Base-by-base conservation (phyloP, 441 rosid genomes). In the Rhodomyrtus psidioides region DNA sequence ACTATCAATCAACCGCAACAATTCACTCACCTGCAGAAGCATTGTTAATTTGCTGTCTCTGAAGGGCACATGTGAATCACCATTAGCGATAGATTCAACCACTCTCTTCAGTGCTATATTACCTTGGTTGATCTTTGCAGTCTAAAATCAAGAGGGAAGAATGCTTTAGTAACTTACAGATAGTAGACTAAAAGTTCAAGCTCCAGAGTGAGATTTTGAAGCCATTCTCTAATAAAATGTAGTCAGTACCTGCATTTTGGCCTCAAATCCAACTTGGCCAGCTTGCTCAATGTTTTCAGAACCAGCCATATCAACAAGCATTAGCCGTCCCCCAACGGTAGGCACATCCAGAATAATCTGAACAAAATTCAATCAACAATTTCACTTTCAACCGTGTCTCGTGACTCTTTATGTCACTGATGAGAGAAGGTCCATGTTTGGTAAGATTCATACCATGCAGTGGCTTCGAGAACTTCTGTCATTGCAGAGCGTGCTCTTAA, bases 221-320 rank as follows among this genome's bases (percentile, higher is more conserved):
- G 79, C 49, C 79, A 34, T 65, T 65, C 79, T 4, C 79, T 28
- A 21, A 46, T 44, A 53, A 83, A 70, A 46, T 49, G 27, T 14
- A 58, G 21, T 44, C 86, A 79, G 57, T 88, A 95, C 99, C 95
- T 97, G 99, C 98, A 97, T 94, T 91, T 97, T 97, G 34, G 99
- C 98, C 90, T 97, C 99, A 90, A 93, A 93, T 83, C 96, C 97
- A 59, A 84, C 91, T 88, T 97, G 99, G 6, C 99, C 99, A 17
- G 99, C 99, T 91, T 94, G 98, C 86, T 97, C 99, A 53, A 97
- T 96, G 87, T 97, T 97, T 84, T 97, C 99, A 28, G 99, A 97
- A 85, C 99, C 99, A 65, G 99, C 99, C 99, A 97, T 97, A 84
- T 97, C 99, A 49, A 97, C 99, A 49, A 97, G 98, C 99, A 97